Evolutionary conservation across 164 flowering plant genomes (phyloP), one percentile per base, ranked within the genome.

Genomic region (Vitis amurensis): DNA sequence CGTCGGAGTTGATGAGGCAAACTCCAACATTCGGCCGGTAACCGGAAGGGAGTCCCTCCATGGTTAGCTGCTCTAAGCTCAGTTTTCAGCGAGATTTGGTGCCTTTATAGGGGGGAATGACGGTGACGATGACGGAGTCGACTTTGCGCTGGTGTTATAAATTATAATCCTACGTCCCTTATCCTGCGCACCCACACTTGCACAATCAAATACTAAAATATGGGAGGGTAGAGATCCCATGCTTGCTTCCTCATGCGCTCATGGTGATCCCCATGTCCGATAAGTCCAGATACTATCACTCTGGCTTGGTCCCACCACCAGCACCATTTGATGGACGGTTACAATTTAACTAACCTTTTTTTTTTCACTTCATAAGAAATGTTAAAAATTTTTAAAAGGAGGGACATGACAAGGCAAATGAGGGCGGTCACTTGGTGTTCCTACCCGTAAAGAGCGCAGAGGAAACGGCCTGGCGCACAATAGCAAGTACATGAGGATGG

Each of bases 21-120:
- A 94, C 85, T 37, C 98, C 98, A 60, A 94, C 93, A 83, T 92
- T 88, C 52, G 97, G 94, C 68, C 98, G 92, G 64, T 94, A 94
- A 53, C 98, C 98, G 49, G 82, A 23, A 11, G 98, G 98, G 23
- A 94, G 89, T 58, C 74, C 83, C 70, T 94, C 98, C 97, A 94
- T 93, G 67, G 71, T 23, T 65, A n/a, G 27, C 4, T 14, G 51
- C 69, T 2, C n/a, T 8, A 44, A 16, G 53, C 44, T 60, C 9
- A 10, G 50, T 60, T 12, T 53, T 8, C 50, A 16, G 66, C 12
- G 50, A 17, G 15, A 16, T 16, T 12, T 44, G 55, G 52, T 57
- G 59, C 12, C 12, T 48, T 29, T 55, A 55, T 59, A 71, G 60
- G 69, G 47, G 56, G 29, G 50, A 59, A 63, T 63, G 74, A 67